Evolutionary conservation across 2,329 filamentous ascomycete genomes (phyloP).

Genomic region (Fusarium transvaalense): DNA sequence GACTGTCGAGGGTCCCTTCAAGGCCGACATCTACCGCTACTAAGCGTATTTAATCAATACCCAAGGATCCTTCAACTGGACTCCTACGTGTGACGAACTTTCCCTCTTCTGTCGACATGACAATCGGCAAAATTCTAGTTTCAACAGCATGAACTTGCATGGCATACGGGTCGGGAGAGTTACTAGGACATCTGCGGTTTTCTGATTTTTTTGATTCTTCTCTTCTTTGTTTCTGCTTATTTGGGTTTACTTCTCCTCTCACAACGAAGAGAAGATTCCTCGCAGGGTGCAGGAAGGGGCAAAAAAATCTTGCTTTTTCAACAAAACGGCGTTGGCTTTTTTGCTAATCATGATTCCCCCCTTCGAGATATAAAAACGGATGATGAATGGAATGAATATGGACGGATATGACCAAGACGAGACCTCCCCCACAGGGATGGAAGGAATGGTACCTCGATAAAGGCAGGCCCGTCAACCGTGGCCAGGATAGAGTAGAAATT

Average conservation of each 20-base stretch:
- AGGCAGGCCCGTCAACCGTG: slow-evolving; percentile 60
- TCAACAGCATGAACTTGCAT: slow-evolving; percentile 61
- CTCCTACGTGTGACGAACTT: slow-evolving; percentile 54
- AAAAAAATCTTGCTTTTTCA: slow-evolving; percentile 57
- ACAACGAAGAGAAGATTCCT: slow-evolving; percentile 36
- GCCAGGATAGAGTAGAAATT: slow-evolving; percentile 51
- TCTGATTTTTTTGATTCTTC: slow-evolving; percentile 41
- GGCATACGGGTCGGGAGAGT: slow-evolving; percentile 53
- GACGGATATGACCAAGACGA: slow-evolving; percentile 34
- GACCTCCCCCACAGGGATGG: slow-evolving; percentile 39
- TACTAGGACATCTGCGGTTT: slow-evolving; percentile 47
- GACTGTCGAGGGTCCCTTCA: slow-evolving; percentile 89
- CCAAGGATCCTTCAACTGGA: slow-evolving; percentile 58
- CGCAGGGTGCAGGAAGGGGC: slow-evolving; percentile 51
- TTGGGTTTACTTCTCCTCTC: slow-evolving; percentile 36
- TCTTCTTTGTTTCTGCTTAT: slow-evolving; percentile 46
- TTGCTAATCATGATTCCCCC: slow-evolving; percentile 55
- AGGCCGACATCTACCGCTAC: slow-evolving; percentile 77
- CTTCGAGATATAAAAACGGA: slow-evolving; percentile 49
- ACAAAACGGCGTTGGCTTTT: slow-evolving; percentile 57
- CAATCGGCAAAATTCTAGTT: slow-evolving; percentile 57
- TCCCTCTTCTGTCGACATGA: slow-evolving; percentile 49
- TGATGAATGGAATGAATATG: slow-evolving; percentile 44
- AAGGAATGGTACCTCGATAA: slow-evolving; percentile 41
- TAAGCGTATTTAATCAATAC: slow-evolving; percentile 56